Evolutionary conservation across 2,329 filamentous ascomycete genomes (phyloP).

Genomic region (Colletotrichum kahawae): DNA sequence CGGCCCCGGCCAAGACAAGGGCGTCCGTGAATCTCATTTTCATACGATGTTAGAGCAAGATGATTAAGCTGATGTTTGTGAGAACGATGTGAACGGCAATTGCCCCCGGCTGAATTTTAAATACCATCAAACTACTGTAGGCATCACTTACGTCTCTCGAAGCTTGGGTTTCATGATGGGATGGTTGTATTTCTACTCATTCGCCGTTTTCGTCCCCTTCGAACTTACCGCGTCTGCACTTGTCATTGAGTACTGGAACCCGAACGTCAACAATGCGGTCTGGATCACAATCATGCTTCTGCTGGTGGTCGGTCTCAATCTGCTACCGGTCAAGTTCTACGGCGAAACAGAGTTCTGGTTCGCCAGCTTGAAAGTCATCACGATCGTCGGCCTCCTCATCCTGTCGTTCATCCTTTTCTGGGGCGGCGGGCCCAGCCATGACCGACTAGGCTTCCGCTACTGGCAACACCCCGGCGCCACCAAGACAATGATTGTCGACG

Average conservation of each 20-base stretch:
- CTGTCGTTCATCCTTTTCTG: constrained; percentile 51
- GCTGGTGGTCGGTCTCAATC: constrained; percentile 17
- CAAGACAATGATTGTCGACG: neutral
- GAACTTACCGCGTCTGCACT: constrained; percentile 24
- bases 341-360: constrained; percentile 65
- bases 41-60: neutral
- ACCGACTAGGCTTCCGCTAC: constrained; percentile 24
- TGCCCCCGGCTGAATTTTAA: neutral
- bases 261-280: constrained; percentile 11
- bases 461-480: constrained; percentile 12
- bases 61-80: neutral
- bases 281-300: constrained; percentile 23
- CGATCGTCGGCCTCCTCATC: constrained; percentile 65
- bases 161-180: constrained; percentile 58
- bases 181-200: constrained; percentile 65
- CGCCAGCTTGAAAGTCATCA: constrained; percentile 56
- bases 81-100: neutral
- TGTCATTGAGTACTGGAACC: constrained; percentile 25
- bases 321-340: constrained; percentile 36
- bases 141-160: constrained; percentile 50
- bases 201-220: constrained; percentile 40
- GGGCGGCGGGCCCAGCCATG: constrained; percentile 21
- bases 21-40: neutral
- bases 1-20: neutral
- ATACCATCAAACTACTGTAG: neutral